Evolutionary conservation across 2,329 filamentous ascomycete genomes (phyloP).

Genomic region (Aspergillus awamori): DNA sequence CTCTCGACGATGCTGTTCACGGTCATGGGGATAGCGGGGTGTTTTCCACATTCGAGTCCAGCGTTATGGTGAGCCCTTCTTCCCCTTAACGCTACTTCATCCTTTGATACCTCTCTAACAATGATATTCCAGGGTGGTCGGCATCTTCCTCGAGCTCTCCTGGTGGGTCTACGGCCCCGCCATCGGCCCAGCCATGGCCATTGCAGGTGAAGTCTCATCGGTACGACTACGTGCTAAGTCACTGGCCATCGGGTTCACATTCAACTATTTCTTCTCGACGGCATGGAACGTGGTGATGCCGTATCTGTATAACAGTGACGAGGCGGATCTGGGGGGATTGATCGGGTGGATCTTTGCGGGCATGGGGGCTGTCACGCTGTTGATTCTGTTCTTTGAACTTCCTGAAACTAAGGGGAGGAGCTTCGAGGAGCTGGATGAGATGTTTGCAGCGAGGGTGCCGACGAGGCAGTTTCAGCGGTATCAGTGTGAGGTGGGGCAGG

Average conservation of each 20-base stretch:
- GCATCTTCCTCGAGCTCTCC: constrained; percentile 9
- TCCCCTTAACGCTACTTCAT: too few relatives aligned
- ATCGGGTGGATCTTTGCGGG: constrained; percentile 12
- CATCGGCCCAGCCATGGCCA: constrained; percentile 9
- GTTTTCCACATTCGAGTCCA: background rate
- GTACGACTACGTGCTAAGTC: constrained; percentile 9
- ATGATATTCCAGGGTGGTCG: background rate
- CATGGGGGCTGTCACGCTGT: background rate
- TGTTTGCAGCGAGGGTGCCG: constrained; percentile 16
- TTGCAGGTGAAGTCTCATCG: constrained; percentile 8
- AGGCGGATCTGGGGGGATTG: constrained; percentile 12
- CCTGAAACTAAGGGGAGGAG: constrained; percentile 15
- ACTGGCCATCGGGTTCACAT: constrained; percentile 2
- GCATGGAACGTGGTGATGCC: constrained; percentile 12
- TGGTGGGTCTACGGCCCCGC: constrained; percentile 10
- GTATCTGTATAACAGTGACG: constrained; percentile 12
- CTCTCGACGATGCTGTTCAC: background rate
- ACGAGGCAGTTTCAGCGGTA: constrained; percentile 13
- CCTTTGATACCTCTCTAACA: too few relatives aligned
- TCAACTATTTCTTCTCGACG: constrained; percentile 8
- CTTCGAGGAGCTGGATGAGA: constrained; percentile 22
- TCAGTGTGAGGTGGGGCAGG: background rate
- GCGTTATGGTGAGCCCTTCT: background rate
- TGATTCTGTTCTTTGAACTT: constrained; percentile 6
- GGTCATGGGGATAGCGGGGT: background rate